A percentile compares a stretch with the other conserved stretches of the same genome.
Conservation (phyloP, 805 yeast genomes). For the Yamadazyma phyllophila region DNA sequence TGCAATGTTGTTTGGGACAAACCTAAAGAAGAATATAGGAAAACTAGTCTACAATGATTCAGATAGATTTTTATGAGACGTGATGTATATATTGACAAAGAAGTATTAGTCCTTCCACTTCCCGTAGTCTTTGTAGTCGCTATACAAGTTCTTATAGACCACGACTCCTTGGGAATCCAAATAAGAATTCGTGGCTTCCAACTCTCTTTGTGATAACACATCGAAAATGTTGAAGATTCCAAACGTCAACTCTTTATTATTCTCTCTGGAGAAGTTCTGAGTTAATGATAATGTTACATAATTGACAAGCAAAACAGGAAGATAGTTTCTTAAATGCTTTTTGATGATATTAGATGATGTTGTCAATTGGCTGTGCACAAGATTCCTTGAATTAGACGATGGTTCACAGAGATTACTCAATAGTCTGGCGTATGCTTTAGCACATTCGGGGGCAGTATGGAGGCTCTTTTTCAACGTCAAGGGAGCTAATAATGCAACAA, state of each 20-base stretch:
- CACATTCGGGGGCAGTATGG: slow-evolving; percentile 26
- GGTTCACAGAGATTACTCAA: slow-evolving; percentile 77
- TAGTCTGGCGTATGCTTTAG: slow-evolving; percentile 53
- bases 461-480: slow-evolving; percentile 20
- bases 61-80: slow-evolving; percentile 19
- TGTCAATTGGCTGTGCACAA: slow-evolving; percentile 19
- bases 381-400: slow-evolving; percentile 29
- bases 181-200: slow-evolving; percentile 58
- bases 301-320: slow-evolving; percentile 57
- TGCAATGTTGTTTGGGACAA: slow-evolving; percentile 20
- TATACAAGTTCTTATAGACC: slow-evolving; percentile 63
- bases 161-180: slow-evolving; percentile 70
- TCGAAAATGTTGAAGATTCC: slow-evolving; percentile 68
- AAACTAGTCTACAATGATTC: slow-evolving; percentile 31
- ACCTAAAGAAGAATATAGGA: slow-evolving; percentile 24
- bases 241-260: slow-evolving; percentile 48
- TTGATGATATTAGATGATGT: slow-evolving; percentile 56
- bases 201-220: slow-evolving; percentile 63
- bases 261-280: slow-evolving; percentile 43
- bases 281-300: slow-evolving; percentile 56
- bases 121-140: slow-evolving; percentile 72
- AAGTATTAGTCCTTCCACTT: slow-evolving; percentile 68
- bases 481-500: slow-evolving; percentile 51
- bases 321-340: slow-evolving; percentile 58
- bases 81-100: background rate